Evolutionary conservation across 441 rosid genomes (phyloP).

Genomic region (Croton setiger): DNA sequence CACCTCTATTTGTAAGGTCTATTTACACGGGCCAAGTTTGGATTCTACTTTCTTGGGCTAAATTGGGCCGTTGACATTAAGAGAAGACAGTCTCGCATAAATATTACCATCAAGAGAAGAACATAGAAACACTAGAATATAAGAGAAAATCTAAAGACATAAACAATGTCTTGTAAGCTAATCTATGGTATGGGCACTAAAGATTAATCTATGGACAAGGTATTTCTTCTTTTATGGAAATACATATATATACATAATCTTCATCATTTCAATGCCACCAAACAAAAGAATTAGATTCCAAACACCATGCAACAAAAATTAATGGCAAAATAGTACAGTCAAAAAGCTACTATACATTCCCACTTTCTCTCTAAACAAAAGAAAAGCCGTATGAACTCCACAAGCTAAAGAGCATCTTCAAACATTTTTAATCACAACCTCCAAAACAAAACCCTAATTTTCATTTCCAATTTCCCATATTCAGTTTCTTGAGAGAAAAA

Average conservation of each 20-base stretch:
- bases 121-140: background rate
- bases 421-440: constrained; percentile 15
- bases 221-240: background rate
- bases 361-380: constrained; percentile 33
- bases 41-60: too few species aligned
- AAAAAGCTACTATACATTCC: constrained; percentile 36
- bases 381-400: constrained; percentile 17
- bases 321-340: constrained; percentile 27
- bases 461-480: background rate
- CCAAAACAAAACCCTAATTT: background rate
- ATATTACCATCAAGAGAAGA: too few species aligned
- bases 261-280: constrained; percentile 1
- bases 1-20: too few species aligned
- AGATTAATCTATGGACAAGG: background rate
- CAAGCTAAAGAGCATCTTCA: constrained; percentile 45
- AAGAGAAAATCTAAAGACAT: background rate
- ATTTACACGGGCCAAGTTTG: too few species aligned
- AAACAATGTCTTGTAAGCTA: background rate
- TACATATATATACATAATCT: background rate
- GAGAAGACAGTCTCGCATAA: too few species aligned
- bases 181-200: background rate
- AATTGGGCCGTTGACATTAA: too few species aligned
- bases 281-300: constrained; percentile 34
- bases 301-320: constrained; percentile 13
- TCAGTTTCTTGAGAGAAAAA: background rate